A percentile compares a stretch with the other conserved stretches of the same genome.
These are phyloP conservation scores for Graphiopsis chlorocephala DNA, from an alignment of 2,329 filamentous ascomycete species.

Conservation along the genomic window DNA sequence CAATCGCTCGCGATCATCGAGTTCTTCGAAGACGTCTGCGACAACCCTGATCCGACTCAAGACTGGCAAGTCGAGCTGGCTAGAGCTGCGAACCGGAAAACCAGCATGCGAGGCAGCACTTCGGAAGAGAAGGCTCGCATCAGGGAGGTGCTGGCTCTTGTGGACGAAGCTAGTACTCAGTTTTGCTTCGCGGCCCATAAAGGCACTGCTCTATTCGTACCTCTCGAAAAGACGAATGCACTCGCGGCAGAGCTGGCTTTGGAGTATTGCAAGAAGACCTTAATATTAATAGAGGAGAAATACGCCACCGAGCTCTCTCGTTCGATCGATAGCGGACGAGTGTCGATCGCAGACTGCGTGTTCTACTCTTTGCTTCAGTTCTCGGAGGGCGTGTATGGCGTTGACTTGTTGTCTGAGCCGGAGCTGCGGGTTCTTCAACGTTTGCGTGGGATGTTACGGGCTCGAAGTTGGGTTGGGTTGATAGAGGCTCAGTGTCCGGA, in stretches of 20 bases:
- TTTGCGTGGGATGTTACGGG: not conserved
- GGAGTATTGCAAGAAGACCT: not conserved
- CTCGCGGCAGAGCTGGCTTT: not conserved
- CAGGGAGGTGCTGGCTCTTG: not conserved
- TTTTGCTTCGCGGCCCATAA: not conserved
- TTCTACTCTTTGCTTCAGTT: not conserved
- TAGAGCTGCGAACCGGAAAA: not conserved
- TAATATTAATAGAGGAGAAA: not conserved
- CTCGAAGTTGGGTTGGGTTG: not conserved
- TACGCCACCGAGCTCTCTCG: not conserved
- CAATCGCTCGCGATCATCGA: slow-evolving; percentile 20
- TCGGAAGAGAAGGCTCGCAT: not conserved
- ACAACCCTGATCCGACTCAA: not conserved
- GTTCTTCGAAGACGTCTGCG: slow-evolving; percentile 19
- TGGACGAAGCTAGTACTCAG: not conserved
- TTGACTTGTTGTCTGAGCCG: not conserved
- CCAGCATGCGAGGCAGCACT: not conserved
- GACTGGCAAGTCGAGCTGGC: not conserved
- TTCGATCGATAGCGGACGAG: not conserved
- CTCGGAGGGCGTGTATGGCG: not conserved
- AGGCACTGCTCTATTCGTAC: not conserved
- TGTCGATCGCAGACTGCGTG: not conserved
- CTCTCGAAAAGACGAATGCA: not conserved
- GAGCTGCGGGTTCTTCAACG: not conserved
- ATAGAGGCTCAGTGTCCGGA: not conserved